phyloP scores from a whole-genome alignment of 345 rosid genomes.

The Gossypium anomalum region DNA sequence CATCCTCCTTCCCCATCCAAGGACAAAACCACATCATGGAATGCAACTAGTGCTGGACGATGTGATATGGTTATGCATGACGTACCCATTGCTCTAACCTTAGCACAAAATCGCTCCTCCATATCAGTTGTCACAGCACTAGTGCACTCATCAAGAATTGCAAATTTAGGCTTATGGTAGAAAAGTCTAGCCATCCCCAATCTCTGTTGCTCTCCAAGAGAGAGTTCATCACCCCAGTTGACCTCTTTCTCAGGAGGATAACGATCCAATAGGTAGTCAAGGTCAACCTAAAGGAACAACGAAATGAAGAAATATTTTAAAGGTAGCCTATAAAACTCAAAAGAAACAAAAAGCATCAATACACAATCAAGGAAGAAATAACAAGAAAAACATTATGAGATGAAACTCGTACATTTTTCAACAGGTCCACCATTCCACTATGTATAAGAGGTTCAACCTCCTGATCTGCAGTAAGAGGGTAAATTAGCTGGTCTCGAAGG shows the following conservation, averaged over 20 bases:
- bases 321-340: constrained; percentile 7
- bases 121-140: constrained; percentile 99
- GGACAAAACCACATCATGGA: constrained; percentile 89
- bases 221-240: constrained; percentile 97
- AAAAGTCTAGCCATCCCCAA: constrained; percentile 98
- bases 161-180: constrained; percentile 96
- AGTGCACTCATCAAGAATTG: constrained; percentile 99
- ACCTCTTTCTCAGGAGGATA: constrained; percentile 84
- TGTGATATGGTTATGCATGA: constrained; percentile 99
- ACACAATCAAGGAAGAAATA: background rate
- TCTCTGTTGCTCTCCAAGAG: constrained; percentile 99
- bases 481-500: constrained; percentile 91
- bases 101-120: constrained; percentile 97
- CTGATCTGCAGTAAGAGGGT: constrained; percentile 81
- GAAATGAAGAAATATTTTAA: background rate
- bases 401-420: constrained; percentile 67
- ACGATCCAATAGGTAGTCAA: constrained; percentile 86
- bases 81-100: constrained; percentile 98
- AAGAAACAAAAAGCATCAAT: background rate
- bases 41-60: constrained; percentile 96
- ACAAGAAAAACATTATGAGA: constrained; percentile 4
- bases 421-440: constrained; percentile 77
- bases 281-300: constrained; percentile 63
- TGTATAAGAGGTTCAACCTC: constrained; percentile 68
- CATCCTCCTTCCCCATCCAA: constrained; percentile 98